These are phyloP conservation scores for Telopea speciosissima DNA, from an alignment of 177 flowering plant species.

Conservation along the genomic window DNA sequence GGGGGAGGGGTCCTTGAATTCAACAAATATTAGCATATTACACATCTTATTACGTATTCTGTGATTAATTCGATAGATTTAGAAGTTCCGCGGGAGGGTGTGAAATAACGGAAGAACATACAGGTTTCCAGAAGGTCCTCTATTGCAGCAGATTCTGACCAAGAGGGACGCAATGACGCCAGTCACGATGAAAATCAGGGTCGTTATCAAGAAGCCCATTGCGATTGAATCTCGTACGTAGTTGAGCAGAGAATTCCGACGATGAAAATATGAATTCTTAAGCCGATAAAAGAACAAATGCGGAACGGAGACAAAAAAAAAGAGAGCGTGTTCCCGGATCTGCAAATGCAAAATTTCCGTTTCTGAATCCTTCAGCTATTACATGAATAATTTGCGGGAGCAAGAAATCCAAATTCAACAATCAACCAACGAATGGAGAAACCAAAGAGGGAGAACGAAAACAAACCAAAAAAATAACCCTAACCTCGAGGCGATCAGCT, in stretches of 20 bases:
- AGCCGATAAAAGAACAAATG: slow-evolving; percentile 2
- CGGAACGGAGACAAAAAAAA: not conserved
- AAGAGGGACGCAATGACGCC: slow-evolving; percentile 36
- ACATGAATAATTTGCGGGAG: too few species aligned
- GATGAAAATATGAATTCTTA: not conserved
- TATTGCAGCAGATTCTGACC: slow-evolving; percentile 38
- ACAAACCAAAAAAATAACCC: not conserved
- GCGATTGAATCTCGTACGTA: slow-evolving; percentile 1
- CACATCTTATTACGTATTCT: too few species aligned
- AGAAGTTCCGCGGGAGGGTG: too few species aligned
- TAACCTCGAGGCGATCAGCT: slow-evolving; percentile 10
- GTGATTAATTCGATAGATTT: too few species aligned
- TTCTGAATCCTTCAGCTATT: not conserved
- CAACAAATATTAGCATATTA: too few species aligned
- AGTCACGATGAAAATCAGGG: slow-evolving; percentile 34
- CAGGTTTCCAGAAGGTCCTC: slow-evolving; percentile 47
- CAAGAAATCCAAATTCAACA: too few species aligned
- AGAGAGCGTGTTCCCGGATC: slow-evolving; percentile 10
- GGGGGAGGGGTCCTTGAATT: too few species aligned
- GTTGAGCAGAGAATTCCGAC: not conserved
- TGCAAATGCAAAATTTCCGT: slow-evolving; percentile 9
- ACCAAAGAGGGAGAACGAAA: too few species aligned
- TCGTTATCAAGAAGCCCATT: slow-evolving; percentile 45
- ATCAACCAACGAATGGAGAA: too few species aligned
- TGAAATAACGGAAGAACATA: slow-evolving; percentile 11